Percentiles rank a stretch among this genome's conserved stretches.
phyloP scores from a whole-genome alignment of 345 rosid species.

The Populus deltoides region DNA sequence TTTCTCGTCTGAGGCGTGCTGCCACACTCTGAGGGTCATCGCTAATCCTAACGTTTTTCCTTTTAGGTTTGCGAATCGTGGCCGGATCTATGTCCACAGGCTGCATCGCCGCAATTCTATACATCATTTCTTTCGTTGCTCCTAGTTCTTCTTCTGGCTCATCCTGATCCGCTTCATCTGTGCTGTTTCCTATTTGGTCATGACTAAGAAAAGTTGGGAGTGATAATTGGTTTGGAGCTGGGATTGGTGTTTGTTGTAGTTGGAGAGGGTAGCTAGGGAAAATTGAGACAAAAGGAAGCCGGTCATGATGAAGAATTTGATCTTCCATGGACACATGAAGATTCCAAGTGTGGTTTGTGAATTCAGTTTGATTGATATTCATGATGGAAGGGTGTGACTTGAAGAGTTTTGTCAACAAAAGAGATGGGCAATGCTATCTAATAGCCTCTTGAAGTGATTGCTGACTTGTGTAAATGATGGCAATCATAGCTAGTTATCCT shows the following conservation, averaged over 20 bases:
- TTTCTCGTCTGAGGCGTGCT: constrained; percentile 84
- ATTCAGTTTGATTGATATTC: constrained; percentile 55
- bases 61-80: constrained; percentile 68
- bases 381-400: constrained; percentile 19
- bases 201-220: constrained; percentile 16
- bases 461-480: constrained; percentile 1
- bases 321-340: constrained; percentile 48
- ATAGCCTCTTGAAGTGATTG: constrained; percentile 15
- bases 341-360: constrained; percentile 48
- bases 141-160: constrained; percentile 76
- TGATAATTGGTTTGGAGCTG: constrained; percentile 8
- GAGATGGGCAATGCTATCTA: not conserved
- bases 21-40: constrained; percentile 97
- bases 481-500: not conserved
- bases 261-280: constrained; percentile 33
- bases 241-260: constrained; percentile 7
- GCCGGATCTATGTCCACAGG: constrained; percentile 90
- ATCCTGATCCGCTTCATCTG: constrained; percentile 38
- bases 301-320: constrained; percentile 24
- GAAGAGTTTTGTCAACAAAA: not conserved
- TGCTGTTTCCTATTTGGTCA: constrained; percentile 18
- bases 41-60: constrained; percentile 83
- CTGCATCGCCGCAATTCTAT: constrained; percentile 91
- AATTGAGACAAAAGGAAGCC: constrained; percentile 25
- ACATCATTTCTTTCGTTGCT: constrained; percentile 98